Conservation (phyloP, 148 eudicot genomes). For the Rheum nobile region DNA sequence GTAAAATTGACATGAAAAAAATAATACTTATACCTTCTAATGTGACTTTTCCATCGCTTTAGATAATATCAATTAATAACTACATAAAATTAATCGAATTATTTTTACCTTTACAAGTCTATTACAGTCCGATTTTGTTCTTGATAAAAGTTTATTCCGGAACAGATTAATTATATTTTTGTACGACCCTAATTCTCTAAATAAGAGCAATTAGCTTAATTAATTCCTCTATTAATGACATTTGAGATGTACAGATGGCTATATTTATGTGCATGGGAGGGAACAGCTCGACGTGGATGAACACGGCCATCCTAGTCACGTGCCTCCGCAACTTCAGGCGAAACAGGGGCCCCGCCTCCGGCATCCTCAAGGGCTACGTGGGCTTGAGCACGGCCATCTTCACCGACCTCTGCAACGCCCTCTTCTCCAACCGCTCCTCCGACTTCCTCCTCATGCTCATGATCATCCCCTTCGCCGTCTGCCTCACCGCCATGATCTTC, state of each 20-base stretch:
- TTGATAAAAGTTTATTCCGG: too few relatives aligned
- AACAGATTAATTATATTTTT: too few relatives aligned
- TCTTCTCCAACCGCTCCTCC: conserved; percentile 45
- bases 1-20: too few relatives aligned
- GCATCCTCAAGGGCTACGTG: conserved; percentile 67
- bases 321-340: conserved; percentile 51
- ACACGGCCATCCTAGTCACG: conserved; percentile 59
- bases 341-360: conserved; percentile 58
- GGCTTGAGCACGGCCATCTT: conserved; percentile 67
- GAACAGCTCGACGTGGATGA: conserved; percentile 68
- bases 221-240: too few relatives aligned
- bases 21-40: too few relatives aligned
- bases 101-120: too few relatives aligned
- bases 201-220: too few relatives aligned
- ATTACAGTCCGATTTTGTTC: too few relatives aligned
- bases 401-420: conserved; percentile 49
- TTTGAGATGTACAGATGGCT: conserved; percentile 57
- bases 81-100: too few relatives aligned
- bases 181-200: too few relatives aligned
- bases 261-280: conserved; percentile 64
- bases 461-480: conserved; percentile 35
- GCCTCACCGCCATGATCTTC: conserved; percentile 45
- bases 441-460: conserved; percentile 48
- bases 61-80: too few relatives aligned
- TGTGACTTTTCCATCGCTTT: too few relatives aligned